Evolutionary conservation across 441 rosid species (phyloP), one percentile per base, ranked within the genome.

Genomic region (Adansonia grandidieri): DNA sequence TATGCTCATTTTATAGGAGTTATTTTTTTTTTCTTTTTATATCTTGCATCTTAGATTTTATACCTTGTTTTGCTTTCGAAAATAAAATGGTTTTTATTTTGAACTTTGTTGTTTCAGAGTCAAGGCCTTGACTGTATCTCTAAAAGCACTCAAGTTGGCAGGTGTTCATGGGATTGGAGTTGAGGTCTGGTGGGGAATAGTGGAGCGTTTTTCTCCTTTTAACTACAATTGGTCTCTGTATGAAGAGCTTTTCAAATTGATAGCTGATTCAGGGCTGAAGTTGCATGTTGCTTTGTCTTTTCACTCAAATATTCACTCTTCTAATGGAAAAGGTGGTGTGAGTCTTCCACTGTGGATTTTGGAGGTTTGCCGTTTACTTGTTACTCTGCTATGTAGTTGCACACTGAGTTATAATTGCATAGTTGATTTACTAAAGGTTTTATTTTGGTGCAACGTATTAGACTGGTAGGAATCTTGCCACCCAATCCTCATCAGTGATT

Each of bases 121-220:
- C 84, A 88, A 84, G 88, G 91, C 91, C 78, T 82, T 90, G 69
- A 87, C 87, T 24, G 86, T 87, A 44, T 88, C 92, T 81, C 83
- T 90, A 11, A 87, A 87, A 82, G 93, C 93, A 74, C 93, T 89
- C 82, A 89, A 89, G 86, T 74, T 88, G 84, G 90, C 91, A 63
- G 93, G 93, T 71, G 91, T 89, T 80, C 87, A 85, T 81, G 93
- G 93, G 80, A 83, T 89, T 69, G 93, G 90, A 11, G 90, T 88
- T 40, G 93, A 89, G 83, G 91, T 89, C 82, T 89, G 93, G 91
- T 89, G 93, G 93, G 93, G 93, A 48, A 83, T 89, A 65, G 90
- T 89, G 7, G 93, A 89, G 81, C 91, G 91, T 54, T 84, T 82
- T 67, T 79, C 83, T 64, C 93, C 93, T 82, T 85, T 78, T 37